phyloP scores from a whole-genome alignment of 2,329 filamentous ascomycete species.

The Trichoderma atrobrunneum region DNA sequence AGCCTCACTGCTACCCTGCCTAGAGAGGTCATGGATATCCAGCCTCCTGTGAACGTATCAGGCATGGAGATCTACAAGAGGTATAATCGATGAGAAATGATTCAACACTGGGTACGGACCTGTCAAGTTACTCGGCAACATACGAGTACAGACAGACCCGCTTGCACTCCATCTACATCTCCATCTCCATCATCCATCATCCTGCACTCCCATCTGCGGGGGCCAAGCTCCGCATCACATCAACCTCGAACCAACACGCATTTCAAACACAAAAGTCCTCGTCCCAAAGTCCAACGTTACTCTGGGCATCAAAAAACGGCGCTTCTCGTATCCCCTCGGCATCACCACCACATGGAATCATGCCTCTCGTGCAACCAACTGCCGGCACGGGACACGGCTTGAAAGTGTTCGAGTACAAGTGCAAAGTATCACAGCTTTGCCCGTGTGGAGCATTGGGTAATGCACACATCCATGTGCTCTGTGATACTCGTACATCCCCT shows the following conservation, averaged over 20 bases:
- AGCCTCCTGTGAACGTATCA: not conserved
- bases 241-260: slow-evolving; percentile 2
- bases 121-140: not conserved
- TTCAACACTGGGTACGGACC: not conserved
- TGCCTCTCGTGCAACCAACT: not conserved
- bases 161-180: not conserved
- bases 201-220: not conserved
- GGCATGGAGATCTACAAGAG: not conserved
- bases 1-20: slow-evolving; percentile 9
- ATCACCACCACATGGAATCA: not conserved
- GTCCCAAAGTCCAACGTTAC: not conserved
- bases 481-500: not conserved
- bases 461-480: not conserved
- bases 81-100: not conserved
- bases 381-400: not conserved
- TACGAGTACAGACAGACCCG: not conserved
- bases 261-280: not conserved
- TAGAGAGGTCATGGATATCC: not conserved
- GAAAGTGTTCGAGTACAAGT: not conserved
- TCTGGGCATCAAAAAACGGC: not conserved
- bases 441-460: not conserved
- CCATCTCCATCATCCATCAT: not conserved
- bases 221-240: not conserved
- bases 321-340: not conserved
- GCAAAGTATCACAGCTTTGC: not conserved